A percentile compares a stretch with the other conserved stretches of the same genome.
phyloP scores from a whole-genome alignment of 768 basidiomycete species.

The Coprinopsis sp. region DNA sequence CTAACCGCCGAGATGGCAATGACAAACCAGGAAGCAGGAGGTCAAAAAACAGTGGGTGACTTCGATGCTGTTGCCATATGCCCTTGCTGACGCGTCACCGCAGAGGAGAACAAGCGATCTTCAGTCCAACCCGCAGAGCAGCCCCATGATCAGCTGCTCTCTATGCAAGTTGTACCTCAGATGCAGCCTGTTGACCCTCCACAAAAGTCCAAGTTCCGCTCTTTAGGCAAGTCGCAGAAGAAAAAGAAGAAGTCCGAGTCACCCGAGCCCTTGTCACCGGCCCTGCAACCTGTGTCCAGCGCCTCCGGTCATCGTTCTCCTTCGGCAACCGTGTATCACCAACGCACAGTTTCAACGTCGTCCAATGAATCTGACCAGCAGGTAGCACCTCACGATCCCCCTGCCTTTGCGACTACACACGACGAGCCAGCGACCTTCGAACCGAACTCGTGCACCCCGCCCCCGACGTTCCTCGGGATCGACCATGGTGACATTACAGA shows the following conservation, averaged over 20 bases:
- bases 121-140: slow-evolving; percentile 27
- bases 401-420: too few relatives aligned
- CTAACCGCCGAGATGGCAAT: slow-evolving; percentile 70
- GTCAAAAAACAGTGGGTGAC: slow-evolving; percentile 62
- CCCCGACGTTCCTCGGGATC: neutral
- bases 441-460: neutral
- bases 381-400: too few relatives aligned
- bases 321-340: slow-evolving; percentile 4
- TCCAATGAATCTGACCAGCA: too few relatives aligned
- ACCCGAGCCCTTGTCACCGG: neutral
- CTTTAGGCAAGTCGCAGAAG: slow-evolving; percentile 20
- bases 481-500: neutral
- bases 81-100: slow-evolving; percentile 8
- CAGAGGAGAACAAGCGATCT: slow-evolving; percentile 56
- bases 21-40: slow-evolving; percentile 62
- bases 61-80: slow-evolving; percentile 1
- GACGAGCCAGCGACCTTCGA: neutral
- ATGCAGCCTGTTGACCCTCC: slow-evolving; percentile 28
- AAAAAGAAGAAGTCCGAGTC: slow-evolving; percentile 6
- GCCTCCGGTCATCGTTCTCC: slow-evolving; percentile 9
- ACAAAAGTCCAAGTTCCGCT: slow-evolving; percentile 44
- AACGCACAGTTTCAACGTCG: too few relatives aligned
- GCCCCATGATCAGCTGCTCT: slow-evolving; percentile 39
- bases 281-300: slow-evolving; percentile 15
- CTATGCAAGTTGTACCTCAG: slow-evolving; percentile 38